These are phyloP conservation scores for Aeschynomene evenia DNA, from an alignment of 306 rosid genomes.

Conservation along the genomic window DNA sequence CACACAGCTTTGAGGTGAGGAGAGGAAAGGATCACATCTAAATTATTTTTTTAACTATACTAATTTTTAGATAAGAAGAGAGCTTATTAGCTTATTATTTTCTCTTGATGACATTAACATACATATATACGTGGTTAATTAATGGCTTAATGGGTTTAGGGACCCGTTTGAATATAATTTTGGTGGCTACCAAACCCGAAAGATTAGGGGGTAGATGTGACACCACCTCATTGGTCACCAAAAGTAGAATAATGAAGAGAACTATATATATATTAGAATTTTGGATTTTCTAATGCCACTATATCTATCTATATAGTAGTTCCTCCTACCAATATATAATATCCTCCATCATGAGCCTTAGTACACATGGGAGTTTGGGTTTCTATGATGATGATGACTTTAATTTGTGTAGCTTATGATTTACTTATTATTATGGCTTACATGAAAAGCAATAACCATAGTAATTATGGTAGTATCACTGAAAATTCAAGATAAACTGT, in stretches of 20 bases:
- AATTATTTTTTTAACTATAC: background rate
- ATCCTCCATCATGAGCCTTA: conserved; percentile 33
- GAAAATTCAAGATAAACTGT: conserved; percentile 13
- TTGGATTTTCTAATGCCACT: conserved; percentile 52
- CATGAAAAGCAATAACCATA: conserved; percentile 27
- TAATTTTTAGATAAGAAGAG: background rate
- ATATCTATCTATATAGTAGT: no score
- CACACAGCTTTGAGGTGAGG: background rate
- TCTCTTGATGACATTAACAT: background rate
- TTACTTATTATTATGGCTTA: conserved; percentile 42
- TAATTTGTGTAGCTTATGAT: conserved; percentile 47
- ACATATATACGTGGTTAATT: background rate
- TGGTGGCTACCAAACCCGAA: conserved; percentile 17
- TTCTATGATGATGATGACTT: conserved; percentile 40
- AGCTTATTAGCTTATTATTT: background rate
- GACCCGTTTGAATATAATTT: background rate
- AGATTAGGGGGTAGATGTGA: conserved; percentile 37
- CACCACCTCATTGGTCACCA: conserved; percentile 41
- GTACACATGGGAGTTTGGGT: conserved; percentile 44
- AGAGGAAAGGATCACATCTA: background rate
- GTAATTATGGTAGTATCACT: conserved; percentile 25
- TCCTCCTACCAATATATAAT: conserved; percentile 60
- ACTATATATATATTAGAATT: conserved; percentile 23
- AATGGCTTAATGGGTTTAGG: conserved; percentile 22
- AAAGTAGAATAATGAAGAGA: conserved; percentile 36